Evolutionary conservation across 1,284 basidiomycete genomes (phyloP).

Genomic region (Naganishia liquefaciens): DNA sequence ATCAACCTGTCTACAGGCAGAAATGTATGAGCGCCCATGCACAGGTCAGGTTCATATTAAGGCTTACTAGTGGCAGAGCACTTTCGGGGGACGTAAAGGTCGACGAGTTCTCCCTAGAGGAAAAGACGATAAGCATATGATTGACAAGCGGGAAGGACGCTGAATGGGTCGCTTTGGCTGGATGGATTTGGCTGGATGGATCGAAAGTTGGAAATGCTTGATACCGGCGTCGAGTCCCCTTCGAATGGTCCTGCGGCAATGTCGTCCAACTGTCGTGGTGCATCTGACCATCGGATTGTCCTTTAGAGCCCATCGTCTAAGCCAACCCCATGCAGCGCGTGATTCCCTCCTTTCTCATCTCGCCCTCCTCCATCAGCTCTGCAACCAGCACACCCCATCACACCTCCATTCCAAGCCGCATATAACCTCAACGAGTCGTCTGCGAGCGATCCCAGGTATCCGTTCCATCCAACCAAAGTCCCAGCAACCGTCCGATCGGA

Average conservation of each 20-base stretch:
- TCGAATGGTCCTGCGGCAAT: too few species aligned
- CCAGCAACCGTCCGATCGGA: slow-evolving; percentile 4
- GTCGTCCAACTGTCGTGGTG: neutral
- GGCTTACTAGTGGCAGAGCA: slow-evolving; percentile 90
- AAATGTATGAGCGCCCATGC: slow-evolving; percentile 5
- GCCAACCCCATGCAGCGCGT: neutral
- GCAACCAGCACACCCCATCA: too few species aligned
- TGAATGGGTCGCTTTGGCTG: too few species aligned
- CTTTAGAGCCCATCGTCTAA: neutral
- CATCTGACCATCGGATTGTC: neutral
- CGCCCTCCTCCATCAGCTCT: too few species aligned
- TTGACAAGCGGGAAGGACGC: too few species aligned
- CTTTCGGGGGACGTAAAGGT: slow-evolving; percentile 99
- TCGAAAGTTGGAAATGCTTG: slow-evolving; percentile 3
- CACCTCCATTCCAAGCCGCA: slow-evolving; percentile 6
- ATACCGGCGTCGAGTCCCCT: neutral
- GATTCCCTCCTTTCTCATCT: too few species aligned
- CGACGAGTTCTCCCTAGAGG: slow-evolving; percentile 89
- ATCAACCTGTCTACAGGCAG: slow-evolving; percentile 77
- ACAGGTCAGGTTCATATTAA: neutral
- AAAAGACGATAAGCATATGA: neutral
- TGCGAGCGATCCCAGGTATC: neutral
- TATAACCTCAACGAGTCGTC: neutral
- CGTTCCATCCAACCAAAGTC: slow-evolving; percentile 5
- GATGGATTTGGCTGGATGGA: too few species aligned